phyloP scores from a whole-genome alignment of 768 basidiomycete genomes.

The Kwoniella heveanensis region DNA sequence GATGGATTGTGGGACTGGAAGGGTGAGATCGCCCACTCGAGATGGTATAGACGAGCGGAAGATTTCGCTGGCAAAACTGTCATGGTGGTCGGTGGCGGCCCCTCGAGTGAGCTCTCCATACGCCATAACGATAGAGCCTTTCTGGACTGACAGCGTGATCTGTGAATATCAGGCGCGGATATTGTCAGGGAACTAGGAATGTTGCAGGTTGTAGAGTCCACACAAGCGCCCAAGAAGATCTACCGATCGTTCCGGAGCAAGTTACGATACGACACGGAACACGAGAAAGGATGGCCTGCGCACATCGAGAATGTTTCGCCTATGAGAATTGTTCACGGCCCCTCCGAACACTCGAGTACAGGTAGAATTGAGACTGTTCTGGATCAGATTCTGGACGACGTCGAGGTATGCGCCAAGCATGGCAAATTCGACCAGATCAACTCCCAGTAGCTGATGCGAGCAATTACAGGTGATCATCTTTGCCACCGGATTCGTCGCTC shows the following conservation, averaged over 20 bases:
- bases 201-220: conserved; percentile 6
- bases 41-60: conserved; percentile 16
- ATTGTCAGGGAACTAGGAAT: conserved; percentile 13
- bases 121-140: background rate
- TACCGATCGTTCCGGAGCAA: conserved; percentile 15
- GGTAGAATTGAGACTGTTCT: conserved; percentile 9
- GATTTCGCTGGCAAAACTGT: conserved; percentile 13
- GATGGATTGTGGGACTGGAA: conserved; percentile 19
- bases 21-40: conserved; percentile 14
- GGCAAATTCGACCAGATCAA: background rate
- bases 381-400: conserved; percentile 14
- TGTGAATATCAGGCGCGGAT: conserved; percentile 5
- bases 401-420: conserved; percentile 4
- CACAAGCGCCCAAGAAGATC: conserved; percentile 6
- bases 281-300: conserved; percentile 9
- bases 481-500: conserved; percentile 9
- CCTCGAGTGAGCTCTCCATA: conserved; percentile 7
- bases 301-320: conserved; percentile 15
- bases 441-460: background rate
- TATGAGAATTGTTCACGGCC: conserved; percentile 7
- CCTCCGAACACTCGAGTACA: conserved; percentile 5
- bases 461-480: conserved; percentile 16
- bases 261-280: conserved; percentile 15
- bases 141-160: no score
- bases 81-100: conserved; percentile 17